Base-by-base conservation (phyloP, 2,329 filamentous ascomycete species). In the Phialocephala subalpina region DNA sequence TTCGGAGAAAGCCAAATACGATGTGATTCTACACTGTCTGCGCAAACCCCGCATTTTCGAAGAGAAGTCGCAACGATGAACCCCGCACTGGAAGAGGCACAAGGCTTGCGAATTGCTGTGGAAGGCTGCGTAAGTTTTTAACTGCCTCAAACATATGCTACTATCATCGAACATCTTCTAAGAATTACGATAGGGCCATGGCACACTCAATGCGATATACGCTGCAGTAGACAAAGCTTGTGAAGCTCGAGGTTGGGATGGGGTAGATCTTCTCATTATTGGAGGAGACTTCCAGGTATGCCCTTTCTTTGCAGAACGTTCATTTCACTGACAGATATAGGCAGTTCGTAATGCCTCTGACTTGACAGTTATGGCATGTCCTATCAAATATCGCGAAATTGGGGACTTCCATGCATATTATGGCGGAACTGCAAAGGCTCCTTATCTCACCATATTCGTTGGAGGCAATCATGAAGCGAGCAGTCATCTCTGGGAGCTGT, bases 381-480 rank as follows among this genome's bases (percentile, higher is more conserved):
- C 96, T 0, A 81, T 85, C 67, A 98, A 97, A 78, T 99, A 94
- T 80, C 92, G 93, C 69, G 83, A 87, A 52, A 89, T 99, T 74
- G 93, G 93, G 40, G 96, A 99, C 78, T 99, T 98, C 73, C 92
- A 95, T 74, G 89, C 93, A 69, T 99, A 98, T 82, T 99, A 99
- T 79, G 91, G 90, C 60, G 96, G 96, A 56, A 78, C 82, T 20
- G 87, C 88, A 63, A 86, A 78, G 52, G 96, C 96, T 0, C 96
- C 96, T 0, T 97, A 94, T 76, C 84, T 97, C 55, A 99, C 96
- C 18, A 82, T 98, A 53, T 98, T 98, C 80, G 90, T 97, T 59
- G 94, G 90, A 52, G 96, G 96, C 2, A 99, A 99, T 76, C 96
- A 99, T 75, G 96, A 99, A 81, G 95, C 96, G 0, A 92, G 92